Evolutionary conservation across 2,329 filamentous ascomycete species (phyloP), one percentile per base, ranked within the genome.

Genomic region (Trichoderma citrinoviride): DNA sequence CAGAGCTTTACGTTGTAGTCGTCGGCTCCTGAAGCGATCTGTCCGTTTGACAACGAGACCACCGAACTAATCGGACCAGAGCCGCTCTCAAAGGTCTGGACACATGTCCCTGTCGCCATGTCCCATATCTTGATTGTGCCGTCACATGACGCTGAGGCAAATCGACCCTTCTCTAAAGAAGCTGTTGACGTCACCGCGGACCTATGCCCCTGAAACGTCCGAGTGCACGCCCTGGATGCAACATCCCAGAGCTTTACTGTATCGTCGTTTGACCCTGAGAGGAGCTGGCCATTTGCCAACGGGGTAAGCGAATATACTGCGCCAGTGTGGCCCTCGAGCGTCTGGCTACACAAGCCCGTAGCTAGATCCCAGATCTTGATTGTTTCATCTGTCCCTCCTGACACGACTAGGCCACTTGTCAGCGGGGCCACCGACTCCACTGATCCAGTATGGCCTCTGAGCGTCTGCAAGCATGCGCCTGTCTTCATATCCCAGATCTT

Each of bases 1-100:
- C 64, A 67, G 14, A 67, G 17, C 43, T 43, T 50, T 10, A 67
- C 41, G 14, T 54, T 67, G 1, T 46, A 17, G 43, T 50, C 58
- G 6, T 4, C 1, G 15, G 46, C 63, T 10, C n/a, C 47, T 19
- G 47, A 65, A 8, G 43, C 65, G 33, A 67, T n/a, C n/a, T 43
- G 33, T 1, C 40, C 25, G 19, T 49, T 21, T 8, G 8, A 17
- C 6, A 40, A 62, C 8, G 29, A 50, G 2, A 27, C 57, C 27
- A 66, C 53, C 15, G 61, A 67, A 15, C 0, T 15, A 2, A 62
- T 21, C 10, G 0, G 6, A 43, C 15, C 7, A 8, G 1, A n/a
- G 37, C 64, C 54, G 7, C 47, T 54, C 10, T 47, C 2, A 40
- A 66, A 8, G 12, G 37, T 61, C 5, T 43, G 46, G 2, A 43